Evolutionary conservation across 2,329 filamentous ascomycete genomes (phyloP).

Genomic region (Aureobasidium sp.): DNA sequence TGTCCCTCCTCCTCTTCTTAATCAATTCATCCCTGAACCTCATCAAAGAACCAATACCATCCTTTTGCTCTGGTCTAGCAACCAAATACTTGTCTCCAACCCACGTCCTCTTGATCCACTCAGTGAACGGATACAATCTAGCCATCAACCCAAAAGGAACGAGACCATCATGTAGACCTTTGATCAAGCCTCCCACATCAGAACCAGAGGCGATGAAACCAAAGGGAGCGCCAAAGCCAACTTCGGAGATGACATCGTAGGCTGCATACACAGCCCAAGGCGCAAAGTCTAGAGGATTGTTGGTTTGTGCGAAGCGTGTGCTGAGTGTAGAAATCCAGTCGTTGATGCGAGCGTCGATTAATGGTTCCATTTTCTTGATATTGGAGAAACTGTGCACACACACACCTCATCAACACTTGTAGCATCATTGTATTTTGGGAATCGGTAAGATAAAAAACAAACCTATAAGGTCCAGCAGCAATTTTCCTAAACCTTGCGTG

Average conservation of each 20-base stretch:
- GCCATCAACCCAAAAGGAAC: conserved; percentile 58
- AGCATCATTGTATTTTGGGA: too few relatives aligned
- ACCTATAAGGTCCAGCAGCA: conserved; percentile 56
- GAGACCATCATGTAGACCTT: conserved; percentile 61
- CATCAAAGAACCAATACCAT: conserved; percentile 63
- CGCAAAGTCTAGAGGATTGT: conserved; percentile 58
- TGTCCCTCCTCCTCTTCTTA: conserved; percentile 51
- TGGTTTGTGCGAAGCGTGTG: conserved; percentile 49
- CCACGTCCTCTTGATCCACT: conserved; percentile 61
- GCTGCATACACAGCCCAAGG: conserved; percentile 64
- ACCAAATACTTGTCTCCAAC: conserved; percentile 57
- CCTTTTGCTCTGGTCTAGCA: conserved; percentile 58
- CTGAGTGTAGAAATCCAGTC: conserved; percentile 59
- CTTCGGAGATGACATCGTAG: conserved; percentile 64
- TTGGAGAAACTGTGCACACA: conserved; percentile 51
- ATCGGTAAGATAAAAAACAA: not conserved
- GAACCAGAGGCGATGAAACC: conserved; percentile 60
- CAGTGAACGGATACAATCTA: conserved; percentile 60
- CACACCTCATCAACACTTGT: not conserved
- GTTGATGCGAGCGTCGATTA: conserved; percentile 57
- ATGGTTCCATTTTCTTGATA: conserved; percentile 61
- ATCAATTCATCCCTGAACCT: conserved; percentile 63
- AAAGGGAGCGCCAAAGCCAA: conserved; percentile 63
- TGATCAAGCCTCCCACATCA: conserved; percentile 61
- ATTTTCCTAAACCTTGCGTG: conserved; percentile 62